A percentile compares a stretch with the other conserved stretches of the same genome.
These are phyloP conservation scores for Domatiomyces catenatus DNA, from an alignment of 2,329 filamentous ascomycete species.

Conservation along the genomic window DNA sequence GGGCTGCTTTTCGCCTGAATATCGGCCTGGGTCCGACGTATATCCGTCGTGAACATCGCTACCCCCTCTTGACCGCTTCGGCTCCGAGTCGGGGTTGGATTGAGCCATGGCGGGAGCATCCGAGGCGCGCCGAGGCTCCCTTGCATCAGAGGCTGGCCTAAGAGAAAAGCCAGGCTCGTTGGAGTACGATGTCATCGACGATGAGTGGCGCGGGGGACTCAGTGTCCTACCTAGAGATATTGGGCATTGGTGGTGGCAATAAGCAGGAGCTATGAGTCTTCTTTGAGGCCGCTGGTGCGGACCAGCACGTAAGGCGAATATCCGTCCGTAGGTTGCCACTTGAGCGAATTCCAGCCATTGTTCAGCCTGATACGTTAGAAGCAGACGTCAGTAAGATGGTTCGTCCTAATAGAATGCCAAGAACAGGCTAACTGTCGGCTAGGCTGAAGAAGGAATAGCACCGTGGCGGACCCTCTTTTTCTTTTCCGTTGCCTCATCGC, in stretches of 20 bases:
- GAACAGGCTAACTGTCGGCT: too few species aligned
- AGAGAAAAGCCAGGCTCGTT: neutral
- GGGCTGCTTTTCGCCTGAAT: conserved; percentile 25
- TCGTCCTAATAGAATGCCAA: too few species aligned
- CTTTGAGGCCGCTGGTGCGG: neutral
- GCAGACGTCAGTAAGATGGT: too few species aligned
- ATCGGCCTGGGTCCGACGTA: conserved; percentile 6
- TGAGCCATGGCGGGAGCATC: neutral
- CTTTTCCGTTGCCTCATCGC: too few species aligned
- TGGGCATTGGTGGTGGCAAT: neutral
- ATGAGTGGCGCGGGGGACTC: neutral
- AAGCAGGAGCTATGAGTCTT: neutral
- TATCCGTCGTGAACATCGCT: conserved; percentile 2
- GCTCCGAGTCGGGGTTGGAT: neutral
- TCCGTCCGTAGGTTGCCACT: neutral
- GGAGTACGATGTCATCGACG: neutral
- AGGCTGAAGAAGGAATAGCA: too few species aligned
- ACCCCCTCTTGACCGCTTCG: neutral
- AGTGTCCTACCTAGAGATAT: neutral
- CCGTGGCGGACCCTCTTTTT: too few species aligned
- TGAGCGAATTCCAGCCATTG: neutral
- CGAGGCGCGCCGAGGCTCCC: neutral
- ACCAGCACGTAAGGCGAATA: neutral
- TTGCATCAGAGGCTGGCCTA: neutral
- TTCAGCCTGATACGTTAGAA: neutral